phyloP scores from a whole-genome alignment of 176 grass and related monocot genomes.

The Metroxylon sagu region DNA sequence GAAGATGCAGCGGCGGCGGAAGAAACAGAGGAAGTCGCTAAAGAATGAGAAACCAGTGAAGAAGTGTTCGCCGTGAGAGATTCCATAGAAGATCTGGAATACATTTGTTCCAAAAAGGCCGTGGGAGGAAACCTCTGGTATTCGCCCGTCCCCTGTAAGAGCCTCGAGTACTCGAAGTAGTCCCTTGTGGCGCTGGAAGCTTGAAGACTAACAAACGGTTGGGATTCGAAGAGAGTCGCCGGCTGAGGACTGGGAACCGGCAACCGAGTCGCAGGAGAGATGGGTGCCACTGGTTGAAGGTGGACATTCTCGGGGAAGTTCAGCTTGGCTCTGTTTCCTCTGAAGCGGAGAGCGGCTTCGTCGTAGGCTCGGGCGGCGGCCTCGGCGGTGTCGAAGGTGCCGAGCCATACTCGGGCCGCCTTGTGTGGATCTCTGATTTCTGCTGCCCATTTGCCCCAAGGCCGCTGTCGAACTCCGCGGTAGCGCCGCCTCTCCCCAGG shows the following conservation, averaged over 20 bases:
- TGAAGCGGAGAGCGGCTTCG: slow-evolving; percentile 55
- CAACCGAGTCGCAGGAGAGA: background rate
- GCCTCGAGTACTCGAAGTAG: slow-evolving; percentile 36
- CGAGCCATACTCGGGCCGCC: slow-evolving; percentile 86
- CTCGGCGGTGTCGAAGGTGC: slow-evolving; percentile 77
- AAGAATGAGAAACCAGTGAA: background rate
- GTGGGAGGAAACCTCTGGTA: slow-evolving; percentile 15
- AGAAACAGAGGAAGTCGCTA: background rate
- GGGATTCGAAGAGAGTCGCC: slow-evolving; percentile 14
- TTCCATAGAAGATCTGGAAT: background rate
- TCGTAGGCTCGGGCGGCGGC: slow-evolving; percentile 78
- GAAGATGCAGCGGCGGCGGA: background rate
- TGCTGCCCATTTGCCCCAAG: slow-evolving; percentile 91
- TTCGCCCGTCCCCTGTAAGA: slow-evolving; percentile 11
- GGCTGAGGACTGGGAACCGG: background rate
- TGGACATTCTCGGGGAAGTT: slow-evolving; percentile 59
- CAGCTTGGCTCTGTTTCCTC: slow-evolving; percentile 59
- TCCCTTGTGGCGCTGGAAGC: slow-evolving; percentile 1
- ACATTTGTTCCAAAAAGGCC: slow-evolving; percentile 17
- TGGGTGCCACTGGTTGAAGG: slow-evolving; percentile 2
- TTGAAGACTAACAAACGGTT: background rate
- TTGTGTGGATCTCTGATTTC: slow-evolving; percentile 79
- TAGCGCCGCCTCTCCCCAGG: slow-evolving; percentile 30
- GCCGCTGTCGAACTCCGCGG: slow-evolving; percentile 57
- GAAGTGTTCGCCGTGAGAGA: too few species aligned